These are phyloP conservation scores for Penicillium aurantiogriseum DNA, from an alignment of 2,329 filamentous ascomycete species.

Conservation along the genomic window DNA sequence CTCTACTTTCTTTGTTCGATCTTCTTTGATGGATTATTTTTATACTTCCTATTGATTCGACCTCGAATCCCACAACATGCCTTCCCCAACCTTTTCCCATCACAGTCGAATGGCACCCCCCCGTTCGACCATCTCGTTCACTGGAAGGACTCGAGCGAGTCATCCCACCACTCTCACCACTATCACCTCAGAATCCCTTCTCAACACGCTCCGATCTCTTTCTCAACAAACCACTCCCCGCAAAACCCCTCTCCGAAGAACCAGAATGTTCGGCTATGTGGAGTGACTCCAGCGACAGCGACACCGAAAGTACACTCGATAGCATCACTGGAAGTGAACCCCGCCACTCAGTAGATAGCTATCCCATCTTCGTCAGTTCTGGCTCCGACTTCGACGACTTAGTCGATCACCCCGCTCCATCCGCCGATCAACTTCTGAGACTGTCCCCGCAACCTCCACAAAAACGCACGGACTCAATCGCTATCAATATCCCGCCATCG, in stretches of 20 bases:
- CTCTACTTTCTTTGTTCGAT: neutral
- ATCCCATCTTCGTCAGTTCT: slow-evolving; percentile 33
- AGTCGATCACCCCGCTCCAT: slow-evolving; percentile 25
- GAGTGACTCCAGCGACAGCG: slow-evolving; percentile 28
- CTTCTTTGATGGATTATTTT: neutral
- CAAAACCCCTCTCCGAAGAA: slow-evolving; percentile 26
- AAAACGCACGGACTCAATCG: slow-evolving; percentile 16
- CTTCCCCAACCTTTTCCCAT: slow-evolving; percentile 21
- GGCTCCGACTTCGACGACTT: slow-evolving; percentile 30
- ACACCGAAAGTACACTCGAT: slow-evolving; percentile 23
- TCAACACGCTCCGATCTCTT: slow-evolving; percentile 17
- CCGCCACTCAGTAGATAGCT: slow-evolving; percentile 29
- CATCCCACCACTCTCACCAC: slow-evolving; percentile 27
- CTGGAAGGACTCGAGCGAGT: slow-evolving; percentile 40
- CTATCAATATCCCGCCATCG: slow-evolving; percentile 10
- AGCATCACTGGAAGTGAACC: slow-evolving; percentile 25
- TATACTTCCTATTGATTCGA: neutral
- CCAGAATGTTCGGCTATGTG: slow-evolving; percentile 24
- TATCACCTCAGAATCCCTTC: slow-evolving; percentile 4
- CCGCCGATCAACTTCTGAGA: slow-evolving; percentile 15
- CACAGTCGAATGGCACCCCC: slow-evolving; percentile 29
- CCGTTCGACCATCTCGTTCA: slow-evolving; percentile 35
- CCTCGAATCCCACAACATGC: slow-evolving; percentile 15
- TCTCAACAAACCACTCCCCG: slow-evolving; percentile 34
- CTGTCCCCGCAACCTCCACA: slow-evolving; percentile 12